Percentiles rank a stretch among this genome's conserved stretches.
phyloP scores from a whole-genome alignment of 1,284 basidiomycete genomes.

The Prillingera fragicola region DNA sequence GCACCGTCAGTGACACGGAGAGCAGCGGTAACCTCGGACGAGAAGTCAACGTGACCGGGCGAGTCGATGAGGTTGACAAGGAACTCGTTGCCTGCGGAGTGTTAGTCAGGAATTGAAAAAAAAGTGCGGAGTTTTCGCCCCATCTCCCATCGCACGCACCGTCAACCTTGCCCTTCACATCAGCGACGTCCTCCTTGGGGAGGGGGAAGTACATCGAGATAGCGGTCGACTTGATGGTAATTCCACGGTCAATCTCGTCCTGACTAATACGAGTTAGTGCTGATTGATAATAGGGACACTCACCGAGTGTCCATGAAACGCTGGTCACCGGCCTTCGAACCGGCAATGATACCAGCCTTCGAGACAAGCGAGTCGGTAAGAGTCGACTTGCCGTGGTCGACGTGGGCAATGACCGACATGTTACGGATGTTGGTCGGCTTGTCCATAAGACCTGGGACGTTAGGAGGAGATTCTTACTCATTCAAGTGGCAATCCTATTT shows the following conservation, averaged over 20 bases:
- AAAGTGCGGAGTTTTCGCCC: background rate
- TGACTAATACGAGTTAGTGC: constrained; percentile 54
- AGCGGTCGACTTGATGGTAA: constrained; percentile 99
- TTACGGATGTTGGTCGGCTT: constrained; percentile 58
- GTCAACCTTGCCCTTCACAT: constrained; percentile 89
- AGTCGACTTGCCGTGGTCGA: constrained; percentile 97
- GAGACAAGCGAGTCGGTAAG: constrained; percentile 98
- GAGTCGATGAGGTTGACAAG: constrained; percentile 99
- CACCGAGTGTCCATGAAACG: constrained; percentile 88
- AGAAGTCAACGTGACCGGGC: constrained; percentile 99
- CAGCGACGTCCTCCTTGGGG: constrained; percentile 74
- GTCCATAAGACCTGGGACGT: constrained; percentile 23
- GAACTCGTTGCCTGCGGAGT: constrained; percentile 75
- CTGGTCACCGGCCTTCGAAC: constrained; percentile 90
- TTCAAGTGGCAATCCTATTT: no score
- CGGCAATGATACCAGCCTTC: constrained; percentile 99
- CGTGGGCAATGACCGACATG: constrained; percentile 98
- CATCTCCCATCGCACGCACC: no score
- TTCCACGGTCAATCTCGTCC: constrained; percentile 99
- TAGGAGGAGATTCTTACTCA: no score
- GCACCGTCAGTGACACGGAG: constrained; percentile 99
- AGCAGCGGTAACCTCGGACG: constrained; percentile 98
- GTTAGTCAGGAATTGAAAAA: constrained; percentile 2
- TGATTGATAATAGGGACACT: constrained; percentile 11
- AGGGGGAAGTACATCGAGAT: constrained; percentile 99